Percentiles rank a stretch among this genome's conserved stretches.
Conservation (phyloP, 2,329 filamentous ascomycete genomes). For the Emericellopsis cladophorae region DNA sequence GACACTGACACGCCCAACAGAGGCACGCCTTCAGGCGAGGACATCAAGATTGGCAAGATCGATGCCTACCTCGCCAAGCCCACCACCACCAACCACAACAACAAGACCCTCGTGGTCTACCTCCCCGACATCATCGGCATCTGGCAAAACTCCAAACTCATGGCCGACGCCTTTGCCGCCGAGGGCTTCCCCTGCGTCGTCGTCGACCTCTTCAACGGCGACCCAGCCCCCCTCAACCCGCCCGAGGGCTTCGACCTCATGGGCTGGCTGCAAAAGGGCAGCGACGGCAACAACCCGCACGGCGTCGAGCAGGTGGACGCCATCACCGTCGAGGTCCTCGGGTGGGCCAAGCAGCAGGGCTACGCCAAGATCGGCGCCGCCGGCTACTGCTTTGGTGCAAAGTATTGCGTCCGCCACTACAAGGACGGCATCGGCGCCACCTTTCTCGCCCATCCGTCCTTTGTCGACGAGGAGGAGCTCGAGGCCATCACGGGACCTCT, state of each 20-base stretch:
- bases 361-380: constrained; percentile 49
- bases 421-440: constrained; percentile 54
- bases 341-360: constrained; percentile 35
- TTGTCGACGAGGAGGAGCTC: constrained; percentile 56
- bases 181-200: constrained; percentile 19
- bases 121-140: constrained; percentile 27
- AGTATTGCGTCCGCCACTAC: constrained; percentile 57
- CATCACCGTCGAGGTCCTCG: constrained; percentile 22
- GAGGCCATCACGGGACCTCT: constrained; percentile 52
- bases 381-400: constrained; percentile 68
- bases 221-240: constrained; percentile 31
- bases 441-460: constrained; percentile 66
- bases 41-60: constrained; percentile 26
- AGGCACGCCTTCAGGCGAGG: constrained; percentile 31
- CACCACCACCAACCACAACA: constrained; percentile 10
- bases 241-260: constrained; percentile 12
- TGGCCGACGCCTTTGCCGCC: constrained; percentile 22
- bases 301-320: constrained; percentile 13
- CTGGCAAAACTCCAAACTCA: constrained; percentile 25
- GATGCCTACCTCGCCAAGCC: constrained; percentile 34
- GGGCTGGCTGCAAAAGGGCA: constrained; percentile 21
- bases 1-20: constrained; percentile 7
- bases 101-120: constrained; percentile 13
- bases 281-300: constrained; percentile 27
- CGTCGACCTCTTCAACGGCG: constrained; percentile 18